Base-by-base conservation (phyloP, 2,329 filamentous ascomycete species). In the Hirsutella thompsonii region DNA sequence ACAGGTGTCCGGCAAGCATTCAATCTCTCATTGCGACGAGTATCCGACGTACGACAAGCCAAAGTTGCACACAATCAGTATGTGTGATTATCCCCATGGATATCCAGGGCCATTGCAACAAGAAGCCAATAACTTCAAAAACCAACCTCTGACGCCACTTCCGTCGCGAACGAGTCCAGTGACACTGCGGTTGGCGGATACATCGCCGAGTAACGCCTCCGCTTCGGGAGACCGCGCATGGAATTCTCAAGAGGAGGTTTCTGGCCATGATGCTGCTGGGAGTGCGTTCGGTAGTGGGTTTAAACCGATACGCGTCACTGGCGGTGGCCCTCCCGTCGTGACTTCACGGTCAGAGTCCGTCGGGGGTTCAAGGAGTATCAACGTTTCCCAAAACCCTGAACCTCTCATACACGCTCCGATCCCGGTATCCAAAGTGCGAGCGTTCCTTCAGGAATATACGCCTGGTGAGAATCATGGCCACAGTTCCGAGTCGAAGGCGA, bases 361-460 rank as follows among this genome's bases (percentile, higher is more conserved):
- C 14, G 4, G 9, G 14, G 32, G n/a, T 5, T n/a, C 18, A 9
- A 18, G 32, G 5, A 5, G 1, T 8, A 16, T 18, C 14, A 5
- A 34, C 4, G 14, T 9, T 34, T 34, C 32, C 16, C 14, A 9
- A 26, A 13, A 14, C 6, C 13, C 23, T 6, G 21, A 28, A 13
- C 10, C 10, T 5, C 33, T 40, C 23, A 36, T 44, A n/a, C 36
- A 44, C 19, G 39, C 42, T 10, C 39, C 42, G 3, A 36, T 45
- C 14, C 49, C 43, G 4, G 35, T 49, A 20, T 52, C 52, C 16
- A 54, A 53, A 26, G 41, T 52, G 8, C 46, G 47, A 8, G 44
- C 53, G 4, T 51, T 42, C 32, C 41, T 37, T 20, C 44, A 46
- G 33, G 46, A 46, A 23, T 44, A 42, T 8, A 34, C 37, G 10